phyloP scores from a whole-genome alignment of 73 alveolate genomes.

The Blepharisma japonicum region DNA sequence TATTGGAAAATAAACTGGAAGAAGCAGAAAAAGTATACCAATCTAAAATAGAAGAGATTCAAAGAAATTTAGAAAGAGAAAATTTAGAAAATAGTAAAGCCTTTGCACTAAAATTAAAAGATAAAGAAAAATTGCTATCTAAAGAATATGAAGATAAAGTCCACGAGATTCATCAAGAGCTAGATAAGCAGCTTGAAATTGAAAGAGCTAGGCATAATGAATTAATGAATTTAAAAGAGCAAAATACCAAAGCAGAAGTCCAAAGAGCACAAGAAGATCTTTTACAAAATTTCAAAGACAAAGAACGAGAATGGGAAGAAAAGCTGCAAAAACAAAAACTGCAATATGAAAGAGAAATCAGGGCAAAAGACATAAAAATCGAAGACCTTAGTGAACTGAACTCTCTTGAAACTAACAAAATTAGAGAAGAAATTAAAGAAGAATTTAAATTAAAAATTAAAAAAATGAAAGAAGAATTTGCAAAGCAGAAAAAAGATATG shows the following conservation, averaged over 20 bases:
- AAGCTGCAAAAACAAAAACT: not conserved
- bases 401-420: conserved; percentile 11
- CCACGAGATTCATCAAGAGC: not conserved
- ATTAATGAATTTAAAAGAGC: conserved; percentile 8
- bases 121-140: not conserved
- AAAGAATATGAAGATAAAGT: conserved; percentile 8
- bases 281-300: not conserved
- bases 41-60: not conserved
- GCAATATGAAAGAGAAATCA: not conserved
- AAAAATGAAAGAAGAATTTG: not conserved
- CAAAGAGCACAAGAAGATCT: conserved; percentile 26
- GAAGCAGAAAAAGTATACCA: too few relatives aligned
- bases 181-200: not conserved
- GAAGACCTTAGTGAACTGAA: not conserved
- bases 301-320: not conserved
- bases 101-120: not conserved
- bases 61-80: not conserved
- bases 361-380: not conserved
- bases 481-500: not conserved
- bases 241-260: not conserved
- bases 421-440: not conserved
- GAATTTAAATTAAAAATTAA: conserved; percentile 14
- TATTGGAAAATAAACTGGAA: not conserved
- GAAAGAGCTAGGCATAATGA: not conserved
- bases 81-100: not conserved